These are phyloP conservation scores for Saccharomycopsis fibuligera DNA, from an alignment of 805 yeast genomes.

Conservation along the genomic window DNA sequence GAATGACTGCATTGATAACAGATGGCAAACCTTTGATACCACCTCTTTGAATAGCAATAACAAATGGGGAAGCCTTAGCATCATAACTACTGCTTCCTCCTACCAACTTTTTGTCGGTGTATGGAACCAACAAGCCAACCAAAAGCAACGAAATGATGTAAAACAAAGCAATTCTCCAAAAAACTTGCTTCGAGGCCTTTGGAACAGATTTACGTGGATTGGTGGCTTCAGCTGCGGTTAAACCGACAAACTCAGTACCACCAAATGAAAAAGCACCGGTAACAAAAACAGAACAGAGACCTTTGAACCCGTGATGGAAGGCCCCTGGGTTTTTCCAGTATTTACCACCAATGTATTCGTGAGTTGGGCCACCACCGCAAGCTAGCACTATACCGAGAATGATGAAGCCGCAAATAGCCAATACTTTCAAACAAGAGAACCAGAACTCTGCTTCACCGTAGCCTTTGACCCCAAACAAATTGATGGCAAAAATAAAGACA, in stretches of 20 bases:
- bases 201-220: conserved; percentile 44
- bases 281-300: conserved; percentile 56
- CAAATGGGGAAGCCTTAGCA: conserved; percentile 69
- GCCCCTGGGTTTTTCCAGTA: conserved; percentile 61
- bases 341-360: conserved; percentile 36
- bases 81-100: conserved; percentile 35
- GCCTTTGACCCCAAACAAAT: conserved; percentile 44
- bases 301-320: conserved; percentile 51
- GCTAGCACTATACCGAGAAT: conserved; percentile 44
- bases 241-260: conserved; percentile 60
- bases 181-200: conserved; percentile 56
- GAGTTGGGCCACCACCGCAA: conserved; percentile 45
- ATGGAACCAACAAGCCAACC: conserved; percentile 56
- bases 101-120: conserved; percentile 38
- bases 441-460: conserved; percentile 32
- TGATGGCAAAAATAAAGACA: conserved; percentile 39
- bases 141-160: conserved; percentile 48
- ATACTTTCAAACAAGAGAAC: conserved; percentile 42
- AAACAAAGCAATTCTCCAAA: conserved; percentile 56
- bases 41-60: conserved; percentile 57
- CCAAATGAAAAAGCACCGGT: conserved; percentile 60
- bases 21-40: conserved; percentile 31
- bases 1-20: conserved; percentile 66
- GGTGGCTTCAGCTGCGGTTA: conserved; percentile 61
- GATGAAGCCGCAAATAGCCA: conserved; percentile 46